A percentile compares a stretch with the other conserved stretches of the same genome.
These are phyloP conservation scores for Cutaneotrichosporon dermatis DNA, from an alignment of 1,284 basidiomycete species.

Conservation along the genomic window DNA sequence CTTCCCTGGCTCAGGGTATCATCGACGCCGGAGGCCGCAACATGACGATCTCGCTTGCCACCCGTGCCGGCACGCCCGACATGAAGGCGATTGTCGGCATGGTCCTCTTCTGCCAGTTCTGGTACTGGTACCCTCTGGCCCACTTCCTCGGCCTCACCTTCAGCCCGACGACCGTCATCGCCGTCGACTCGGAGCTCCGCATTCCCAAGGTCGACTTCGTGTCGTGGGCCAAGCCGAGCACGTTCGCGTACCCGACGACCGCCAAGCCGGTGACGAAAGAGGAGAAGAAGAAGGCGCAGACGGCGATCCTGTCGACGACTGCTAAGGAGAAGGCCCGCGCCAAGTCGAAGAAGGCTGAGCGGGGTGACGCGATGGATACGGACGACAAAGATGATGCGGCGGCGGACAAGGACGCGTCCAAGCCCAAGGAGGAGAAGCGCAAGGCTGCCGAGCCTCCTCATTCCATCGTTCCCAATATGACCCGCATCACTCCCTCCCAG, in stretches of 20 bases:
- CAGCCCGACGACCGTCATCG: slow-evolving; percentile 89
- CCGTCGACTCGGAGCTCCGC: slow-evolving; percentile 75
- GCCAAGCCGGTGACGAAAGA: slow-evolving; percentile 87
- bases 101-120: slow-evolving; percentile 94
- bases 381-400: slow-evolving; percentile 51
- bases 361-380: slow-evolving; percentile 70
- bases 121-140: slow-evolving; percentile 99
- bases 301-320: slow-evolving; percentile 90
- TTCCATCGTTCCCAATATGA: slow-evolving; percentile 79
- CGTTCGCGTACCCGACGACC: slow-evolving; percentile 81
- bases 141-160: slow-evolving; percentile 88
- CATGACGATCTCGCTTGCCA: slow-evolving; percentile 86
- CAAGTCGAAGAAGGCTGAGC: slow-evolving; percentile 66
- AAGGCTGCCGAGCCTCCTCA: slow-evolving; percentile 61
- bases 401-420: slow-evolving; percentile 52
- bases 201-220: slow-evolving; percentile 86
- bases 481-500: slow-evolving; percentile 88
- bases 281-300: slow-evolving; percentile 78
- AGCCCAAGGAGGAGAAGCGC: slow-evolving; percentile 24
- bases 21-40: slow-evolving; percentile 95
- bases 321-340: slow-evolving; percentile 88
- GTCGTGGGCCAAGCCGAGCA: slow-evolving; percentile 78
- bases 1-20: slow-evolving; percentile 86
- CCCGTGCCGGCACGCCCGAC: slow-evolving; percentile 78
- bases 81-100: slow-evolving; percentile 92